These are phyloP conservation scores for Puccinia hordei DNA, from an alignment of 1,284 basidiomycete genomes.

Conservation along the genomic window DNA sequence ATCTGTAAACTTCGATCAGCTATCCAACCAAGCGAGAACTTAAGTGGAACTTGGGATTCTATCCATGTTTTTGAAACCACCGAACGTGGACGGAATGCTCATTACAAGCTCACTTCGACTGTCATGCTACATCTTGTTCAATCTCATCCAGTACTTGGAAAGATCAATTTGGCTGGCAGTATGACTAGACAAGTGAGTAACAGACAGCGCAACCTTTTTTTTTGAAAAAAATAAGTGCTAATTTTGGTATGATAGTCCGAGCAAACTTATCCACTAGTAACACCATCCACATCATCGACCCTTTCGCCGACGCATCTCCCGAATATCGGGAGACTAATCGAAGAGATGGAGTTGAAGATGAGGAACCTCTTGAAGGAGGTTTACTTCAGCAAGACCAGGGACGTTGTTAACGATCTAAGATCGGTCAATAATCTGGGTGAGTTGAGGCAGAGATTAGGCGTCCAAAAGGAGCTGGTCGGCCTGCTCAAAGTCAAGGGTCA, in stretches of 20 bases:
- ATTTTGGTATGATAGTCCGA: slow-evolving; percentile 67
- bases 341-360: slow-evolving; percentile 99
- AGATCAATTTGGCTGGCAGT: slow-evolving; percentile 84
- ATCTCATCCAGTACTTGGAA: slow-evolving; percentile 67
- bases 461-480: slow-evolving; percentile 91
- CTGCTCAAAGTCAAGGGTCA: slow-evolving; percentile 57
- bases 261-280: slow-evolving; percentile 72
- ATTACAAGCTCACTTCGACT: slow-evolving; percentile 96
- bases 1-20: slow-evolving; percentile 57
- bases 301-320: slow-evolving; percentile 75
- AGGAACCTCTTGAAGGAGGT: slow-evolving; percentile 93
- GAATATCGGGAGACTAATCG: slow-evolving; percentile 90
- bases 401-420: slow-evolving; percentile 87
- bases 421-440: slow-evolving; percentile 83
- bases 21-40: slow-evolving; percentile 54
- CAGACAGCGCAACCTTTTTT: not conserved
- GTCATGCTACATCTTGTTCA: slow-evolving; percentile 92
- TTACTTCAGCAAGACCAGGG: slow-evolving; percentile 96
- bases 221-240: slow-evolving; percentile 9
- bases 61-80: slow-evolving; percentile 95
- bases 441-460: slow-evolving; percentile 74
- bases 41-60: slow-evolving; percentile 85
- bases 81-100: slow-evolving; percentile 84
- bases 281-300: slow-evolving; percentile 63
- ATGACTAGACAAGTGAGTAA: slow-evolving; percentile 83